Base-by-base conservation (phyloP, 371 early-diverging fungal species). In the Mucor plumbeus region DNA sequence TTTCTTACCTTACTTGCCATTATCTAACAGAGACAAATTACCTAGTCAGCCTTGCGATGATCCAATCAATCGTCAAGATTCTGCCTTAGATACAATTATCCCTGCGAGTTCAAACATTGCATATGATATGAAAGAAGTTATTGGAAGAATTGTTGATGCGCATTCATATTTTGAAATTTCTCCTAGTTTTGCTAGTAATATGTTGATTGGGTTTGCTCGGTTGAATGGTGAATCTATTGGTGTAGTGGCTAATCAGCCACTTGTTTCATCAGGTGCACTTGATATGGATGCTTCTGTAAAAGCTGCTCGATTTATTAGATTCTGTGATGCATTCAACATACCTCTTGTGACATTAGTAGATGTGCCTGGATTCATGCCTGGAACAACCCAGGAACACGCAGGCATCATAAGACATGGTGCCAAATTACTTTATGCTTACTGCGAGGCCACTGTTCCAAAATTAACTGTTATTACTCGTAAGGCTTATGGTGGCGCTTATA, bases 351-450 rank as follows among this genome's bases (percentile, higher is more conserved):
- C 97, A 0, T 85, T 98, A 61, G 98, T 98, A n/a, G 98, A 98
- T 72, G 98, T 98, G 6, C 98, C 98, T 44, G 98, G 98, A 9
- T 98, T 98, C 83, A 79, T 98, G 68, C 98, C 98, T 14, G 98
- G 98, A 36, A 94, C 94, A 21, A 85, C 88, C 11, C 98, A 98
- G 78, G 98, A 98, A 79, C 97, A 98, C 80, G 90, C 88, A 54
- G 98, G 98, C 44, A 97, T 98, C 65, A 98, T 98, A 71, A 87
- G 96, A n/a, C 92, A 98, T 76, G 98, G 98, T 54, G 98, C 98
- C 44, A 98, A 98, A 78, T 85, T 98, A 9, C 79, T 98, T 38
- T 97, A 95, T 73, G 98, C 98, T 33, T 98, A 95, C 70, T 95
- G 95, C 47, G 98, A 98, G 80, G 97, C 97, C 13, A 98, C 98